Base-by-base conservation (phyloP, 2,329 filamentous ascomycete species). In the Neonectria ditissima region DNA sequence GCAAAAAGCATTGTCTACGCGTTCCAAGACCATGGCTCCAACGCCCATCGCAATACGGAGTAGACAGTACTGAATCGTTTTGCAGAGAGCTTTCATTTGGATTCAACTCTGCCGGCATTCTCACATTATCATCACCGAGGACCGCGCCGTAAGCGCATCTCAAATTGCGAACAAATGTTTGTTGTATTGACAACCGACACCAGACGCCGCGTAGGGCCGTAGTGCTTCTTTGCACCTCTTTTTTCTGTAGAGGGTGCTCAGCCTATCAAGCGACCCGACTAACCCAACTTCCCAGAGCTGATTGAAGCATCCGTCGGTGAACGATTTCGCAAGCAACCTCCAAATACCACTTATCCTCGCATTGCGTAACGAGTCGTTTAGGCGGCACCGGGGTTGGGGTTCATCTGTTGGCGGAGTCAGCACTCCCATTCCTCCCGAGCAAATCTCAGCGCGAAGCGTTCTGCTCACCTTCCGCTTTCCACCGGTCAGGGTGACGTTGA, bases 401-500 rank as follows among this genome's bases (percentile, higher is more conserved):
- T 94, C 92, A 94, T 94, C 92, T 92, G 71, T 67, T 44, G 22
- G 10, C 3, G n/a, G 54, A 52, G 74, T 77, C 71, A 78, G 75
- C 59, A 47, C 56, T 59, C 54, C 47, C 22, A 13, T 37, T 60
- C 24, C 18, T 41, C 22, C 22, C 24, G 9, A 13, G 11, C 39
- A 44, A 30, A 41, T 41, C 9, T 24, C 39, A 28, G 24, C 34
- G 22, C 44, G 9, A 18, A 14, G 18, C 16, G 20, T 26, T 66
- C 60, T 66, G 72, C 85, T 80, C 83, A 96, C 93, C 93, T 97
- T 97, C 84, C 95, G 89, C 94, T 98, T 98, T 86, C 95, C 95
- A 83, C 94, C 94, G 74, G 94, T 97, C 85, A 97, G 89, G 79
- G 93, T 96, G 81, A 98, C 94, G 86, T 98, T 97, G 76, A 98